Evolutionary conservation across 1,139 yeast genomes (phyloP), one percentile per base, ranked within the genome.

Genomic region (Diutina ranongensis): DNA sequence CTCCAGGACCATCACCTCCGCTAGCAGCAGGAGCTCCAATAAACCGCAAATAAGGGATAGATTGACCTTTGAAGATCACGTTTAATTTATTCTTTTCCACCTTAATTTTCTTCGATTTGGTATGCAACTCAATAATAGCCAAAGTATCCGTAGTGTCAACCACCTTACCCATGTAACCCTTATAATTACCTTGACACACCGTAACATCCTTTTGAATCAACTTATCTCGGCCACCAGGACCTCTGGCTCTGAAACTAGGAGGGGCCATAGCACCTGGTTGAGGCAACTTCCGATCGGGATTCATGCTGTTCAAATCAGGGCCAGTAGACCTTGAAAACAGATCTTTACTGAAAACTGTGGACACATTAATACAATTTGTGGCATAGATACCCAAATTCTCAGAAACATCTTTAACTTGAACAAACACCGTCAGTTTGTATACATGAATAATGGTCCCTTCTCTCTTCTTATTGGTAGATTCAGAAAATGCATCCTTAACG

Each of bases 321-420:
- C 79, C 81, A 47, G 74, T 67, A 46, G 66, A 68, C 18, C 78
- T 73, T 12, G 71, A 63, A 55, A 81, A 71, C 13, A 83, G 78
- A 46, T 84, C 89, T 63, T 87, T 88, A 27, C 94, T 84, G 4
- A 95, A 80, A 46, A 88, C 76, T 5, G 96, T 85, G 51, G 82
- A 78, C 35, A 92, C 88, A 57, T 83, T 83, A 61, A 78, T 71
- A 36, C 88, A 76, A 53, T 79, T 80, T 35, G 82, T 78, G 38
- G 83, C 95, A 63, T 89, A 89, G 9, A 92, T 88, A 64, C 98
- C 98, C 50, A 88, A 76, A 61, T 92, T 88, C 60, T 89, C 97
- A 40, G 76, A 62, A 44, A 85, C 75, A 47, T 83, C 82, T 54
- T 85, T 82, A 49, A 92, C 82, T 60, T 86, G 83, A 45, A 88